phyloP scores from a whole-genome alignment of 768 basidiomycete genomes.

The Termitomyces sp. region DNA sequence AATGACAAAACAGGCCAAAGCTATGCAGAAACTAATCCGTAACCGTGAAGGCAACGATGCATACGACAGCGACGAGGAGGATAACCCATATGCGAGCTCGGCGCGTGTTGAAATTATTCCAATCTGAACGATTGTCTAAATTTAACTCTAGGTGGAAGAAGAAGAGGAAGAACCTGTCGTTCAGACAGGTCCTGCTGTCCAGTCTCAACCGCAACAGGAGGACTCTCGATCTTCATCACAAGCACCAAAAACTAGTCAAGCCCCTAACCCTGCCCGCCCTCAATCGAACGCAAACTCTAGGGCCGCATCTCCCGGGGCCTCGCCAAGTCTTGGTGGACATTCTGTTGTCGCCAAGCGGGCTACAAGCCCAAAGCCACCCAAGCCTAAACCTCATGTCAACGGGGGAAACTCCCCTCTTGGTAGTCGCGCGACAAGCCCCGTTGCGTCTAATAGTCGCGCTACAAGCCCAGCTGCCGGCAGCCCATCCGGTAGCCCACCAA shows the following conservation, averaged over 20 bases:
- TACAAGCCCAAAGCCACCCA: conserved; percentile 74
- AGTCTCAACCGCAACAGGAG: conserved; percentile 45
- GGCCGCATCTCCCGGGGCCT: conserved; percentile 55
- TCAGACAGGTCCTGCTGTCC: conserved; percentile 39
- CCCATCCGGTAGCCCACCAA: conserved; percentile 27
- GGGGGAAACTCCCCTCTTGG: conserved; percentile 61
- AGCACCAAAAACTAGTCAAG: conserved; percentile 33
- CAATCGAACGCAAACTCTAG: conserved; percentile 43
- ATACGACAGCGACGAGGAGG: conserved; percentile 82
- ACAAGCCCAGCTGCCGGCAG: conserved; percentile 37
- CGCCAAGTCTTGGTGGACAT: conserved; percentile 65
- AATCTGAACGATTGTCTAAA: conserved; percentile 9
- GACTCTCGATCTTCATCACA: conserved; percentile 45
- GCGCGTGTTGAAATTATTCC: conserved; percentile 35
- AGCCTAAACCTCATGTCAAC: conserved; percentile 47
- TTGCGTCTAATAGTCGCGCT: conserved; percentile 35
- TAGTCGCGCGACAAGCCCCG: conserved; percentile 54
- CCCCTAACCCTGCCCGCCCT: conserved; percentile 24
- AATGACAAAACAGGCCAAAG: conserved; percentile 69
- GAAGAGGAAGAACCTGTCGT: conserved; percentile 62
- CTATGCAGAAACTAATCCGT: conserved; percentile 82
- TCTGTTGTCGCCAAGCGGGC: conserved; percentile 81
- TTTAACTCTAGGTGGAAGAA: conserved; percentile 51
- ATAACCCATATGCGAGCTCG: conserved; percentile 80
- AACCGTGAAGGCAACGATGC: conserved; percentile 79